Evolutionary conservation across 192 early-diverging fungal genomes (phyloP), one percentile per base, ranked within the genome.

Genomic region (Rhizoclosmatium globosum): DNA sequence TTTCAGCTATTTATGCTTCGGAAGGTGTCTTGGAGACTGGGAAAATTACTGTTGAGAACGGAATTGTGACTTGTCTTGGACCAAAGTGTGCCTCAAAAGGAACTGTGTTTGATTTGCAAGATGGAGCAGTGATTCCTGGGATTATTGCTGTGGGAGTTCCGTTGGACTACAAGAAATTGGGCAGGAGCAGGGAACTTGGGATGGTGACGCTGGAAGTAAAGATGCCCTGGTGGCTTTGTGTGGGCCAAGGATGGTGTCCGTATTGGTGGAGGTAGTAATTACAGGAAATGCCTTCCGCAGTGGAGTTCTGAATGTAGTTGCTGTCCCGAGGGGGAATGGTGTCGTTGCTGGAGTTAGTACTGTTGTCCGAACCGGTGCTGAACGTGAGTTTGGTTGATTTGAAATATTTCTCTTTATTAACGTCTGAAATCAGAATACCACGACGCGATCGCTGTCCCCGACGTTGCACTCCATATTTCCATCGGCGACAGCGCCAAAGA

Each of bases 81-180:
- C 60, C 11, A 43, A 71, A 56, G 11, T 72, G 70, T 38, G 23
- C 9, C 7, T 57, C 43, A 4, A 50, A 47, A 38, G 86, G 84
- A 17, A 64, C 72, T 3, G 68, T 76, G 3, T 89, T 68, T 71
- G 89, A 93, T 85, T 68, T 89, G 39, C 61, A 87, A 17, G 87
- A 87, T 42, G 89, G 89, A 4, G 87, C 87, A 68, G 80, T 92
- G n/a, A 74, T 89, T 44, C 91, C 91, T 2, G 89, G 89, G 13
- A 59, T 91, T 31, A 81, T 90, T 59, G 89, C 92, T 19, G 89
- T 69, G 7, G 45, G 57, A 7, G 85, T 83, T 3, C 57, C 15
- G 68, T 94, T 11, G 93, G 93, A 1, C 70, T 94, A 50, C 74
- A 84, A 38, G 93, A 94, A 77, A 94, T 94, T 69, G 58, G 75